A percentile compares a stretch with the other conserved stretches of the same genome.
These are phyloP conservation scores for Ganoderma sp. DNA, from an alignment of 1,284 basidiomycete species.

Conservation along the genomic window DNA sequence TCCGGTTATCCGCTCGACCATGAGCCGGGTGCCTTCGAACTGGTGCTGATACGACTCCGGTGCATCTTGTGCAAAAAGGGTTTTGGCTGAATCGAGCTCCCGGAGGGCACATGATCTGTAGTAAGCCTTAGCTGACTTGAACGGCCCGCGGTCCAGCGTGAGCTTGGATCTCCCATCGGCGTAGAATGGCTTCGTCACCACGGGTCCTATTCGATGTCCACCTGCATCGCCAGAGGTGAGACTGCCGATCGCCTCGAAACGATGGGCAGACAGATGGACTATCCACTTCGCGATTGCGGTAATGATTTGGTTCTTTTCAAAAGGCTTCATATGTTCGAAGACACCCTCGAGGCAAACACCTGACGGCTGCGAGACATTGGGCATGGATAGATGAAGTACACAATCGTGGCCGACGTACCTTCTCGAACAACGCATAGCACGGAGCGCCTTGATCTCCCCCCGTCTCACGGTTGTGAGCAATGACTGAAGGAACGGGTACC, in stretches of 20 bases:
- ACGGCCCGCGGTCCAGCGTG: slow-evolving; percentile 43
- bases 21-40: slow-evolving; percentile 39
- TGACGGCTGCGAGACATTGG: slow-evolving; percentile 30
- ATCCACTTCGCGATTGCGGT: slow-evolving; percentile 40
- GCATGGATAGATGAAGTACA: neutral
- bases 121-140: slow-evolving; percentile 38
- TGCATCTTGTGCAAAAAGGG: slow-evolving; percentile 41
- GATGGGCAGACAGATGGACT: slow-evolving; percentile 37
- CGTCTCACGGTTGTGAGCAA: slow-evolving; percentile 30
- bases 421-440: slow-evolving; percentile 37
- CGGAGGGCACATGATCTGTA: slow-evolving; percentile 44
- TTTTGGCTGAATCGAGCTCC: slow-evolving; percentile 42
- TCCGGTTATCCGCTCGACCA: slow-evolving; percentile 41
- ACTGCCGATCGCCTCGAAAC: slow-evolving; percentile 41
- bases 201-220: slow-evolving; percentile 35
- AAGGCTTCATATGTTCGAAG: slow-evolving; percentile 34
- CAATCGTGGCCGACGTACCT: slow-evolving; percentile 28
- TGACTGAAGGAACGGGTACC: slow-evolving; percentile 37
- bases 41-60: slow-evolving; percentile 41
- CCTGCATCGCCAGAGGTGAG: slow-evolving; percentile 28
- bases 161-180: slow-evolving; percentile 39
- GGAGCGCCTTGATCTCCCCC: slow-evolving; percentile 27
- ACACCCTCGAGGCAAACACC: slow-evolving; percentile 40
- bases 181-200: slow-evolving; percentile 39
- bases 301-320: slow-evolving; percentile 39